Evolutionary conservation across 768 basidiomycete species (phyloP).

Genomic region (Chlorophyllum brunneum): DNA sequence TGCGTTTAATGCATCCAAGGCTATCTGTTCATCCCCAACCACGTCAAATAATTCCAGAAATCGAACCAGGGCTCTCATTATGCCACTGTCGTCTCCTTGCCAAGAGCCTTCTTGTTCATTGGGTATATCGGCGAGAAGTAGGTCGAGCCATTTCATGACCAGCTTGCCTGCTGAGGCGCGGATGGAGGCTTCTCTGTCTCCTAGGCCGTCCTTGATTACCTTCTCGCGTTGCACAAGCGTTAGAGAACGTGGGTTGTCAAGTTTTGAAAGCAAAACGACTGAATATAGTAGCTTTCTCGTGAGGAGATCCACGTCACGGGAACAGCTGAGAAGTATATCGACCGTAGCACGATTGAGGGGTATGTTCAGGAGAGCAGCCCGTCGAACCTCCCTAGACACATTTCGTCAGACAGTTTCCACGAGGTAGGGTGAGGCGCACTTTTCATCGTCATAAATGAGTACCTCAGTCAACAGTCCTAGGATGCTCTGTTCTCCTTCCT

Average conservation of each 20-base stretch:
- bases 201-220: slow-evolving; percentile 82
- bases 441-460: slow-evolving; percentile 70
- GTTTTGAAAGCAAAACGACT: slow-evolving; percentile 47
- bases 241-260: slow-evolving; percentile 68
- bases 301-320: slow-evolving; percentile 79
- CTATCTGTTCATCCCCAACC: slow-evolving; percentile 69
- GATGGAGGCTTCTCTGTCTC: slow-evolving; percentile 83
- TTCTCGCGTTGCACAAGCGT: slow-evolving; percentile 79
- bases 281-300: slow-evolving; percentile 80
- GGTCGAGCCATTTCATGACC: slow-evolving; percentile 78
- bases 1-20: slow-evolving; percentile 77
- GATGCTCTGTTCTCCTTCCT: slow-evolving; percentile 47
- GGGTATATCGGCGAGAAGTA: slow-evolving; percentile 38
- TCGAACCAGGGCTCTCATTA: slow-evolving; percentile 41
- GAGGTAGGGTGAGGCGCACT: slow-evolving; percentile 30
- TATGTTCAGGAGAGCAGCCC: slow-evolving; percentile 78
- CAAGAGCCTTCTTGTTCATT: slow-evolving; percentile 28
- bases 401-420: neutral
- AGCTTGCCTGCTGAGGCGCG: slow-evolving; percentile 79
- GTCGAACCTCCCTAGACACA: slow-evolving; percentile 77
- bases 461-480: slow-evolving; percentile 66
- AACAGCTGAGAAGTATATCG: slow-evolving; percentile 66
- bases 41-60: slow-evolving; percentile 54
- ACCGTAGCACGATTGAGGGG: slow-evolving; percentile 62
- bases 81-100: slow-evolving; percentile 42